These are phyloP conservation scores for Boechera retrofracta DNA, from an alignment of 345 rosid genomes.

Conservation along the genomic window DNA sequence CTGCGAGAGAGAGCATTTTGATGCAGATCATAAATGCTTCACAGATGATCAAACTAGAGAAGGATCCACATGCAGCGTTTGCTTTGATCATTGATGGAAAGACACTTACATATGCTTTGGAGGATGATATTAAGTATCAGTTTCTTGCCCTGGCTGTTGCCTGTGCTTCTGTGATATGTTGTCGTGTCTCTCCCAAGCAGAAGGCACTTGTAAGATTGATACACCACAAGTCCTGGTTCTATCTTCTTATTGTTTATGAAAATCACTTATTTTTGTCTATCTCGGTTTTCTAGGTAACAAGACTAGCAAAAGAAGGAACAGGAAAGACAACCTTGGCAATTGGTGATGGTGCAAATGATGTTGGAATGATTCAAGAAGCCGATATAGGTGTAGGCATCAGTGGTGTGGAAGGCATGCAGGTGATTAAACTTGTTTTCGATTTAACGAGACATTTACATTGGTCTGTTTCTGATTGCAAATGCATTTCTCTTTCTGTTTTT, in stretches of 20 bases:
- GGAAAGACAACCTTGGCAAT: slow-evolving; percentile 76
- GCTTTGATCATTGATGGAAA: slow-evolving; percentile 77
- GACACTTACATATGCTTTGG: slow-evolving; percentile 62
- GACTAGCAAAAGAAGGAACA: slow-evolving; percentile 69
- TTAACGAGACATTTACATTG: not conserved
- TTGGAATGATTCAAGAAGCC: slow-evolving; percentile 96
- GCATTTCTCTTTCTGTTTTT: not conserved
- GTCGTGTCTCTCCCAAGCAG: slow-evolving; percentile 87
- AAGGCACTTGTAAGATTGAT: slow-evolving; percentile 65
- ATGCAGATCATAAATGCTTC: slow-evolving; percentile 55
- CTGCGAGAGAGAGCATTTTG: slow-evolving; percentile 55
- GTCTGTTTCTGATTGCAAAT: slow-evolving; percentile 30
- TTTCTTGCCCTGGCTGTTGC: slow-evolving; percentile 71
- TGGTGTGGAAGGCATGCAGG: slow-evolving; percentile 95
- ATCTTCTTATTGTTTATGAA: slow-evolving; percentile 1
- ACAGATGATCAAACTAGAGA: slow-evolving; percentile 53
- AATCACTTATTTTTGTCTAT: slow-evolving; percentile 9
- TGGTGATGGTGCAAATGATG: slow-evolving; percentile 92
- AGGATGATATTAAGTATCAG: slow-evolving; percentile 55
- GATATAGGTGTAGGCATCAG: slow-evolving; percentile 91
- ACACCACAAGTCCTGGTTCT: slow-evolving; percentile 3
- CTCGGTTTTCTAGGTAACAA: slow-evolving; percentile 57
- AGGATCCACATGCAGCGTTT: slow-evolving; percentile 57
- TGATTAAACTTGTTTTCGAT: slow-evolving; percentile 33
- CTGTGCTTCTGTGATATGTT: slow-evolving; percentile 85